These are phyloP conservation scores for Arachis monticola DNA, from an alignment of 331 rosid genomes.

Conservation along the genomic window DNA sequence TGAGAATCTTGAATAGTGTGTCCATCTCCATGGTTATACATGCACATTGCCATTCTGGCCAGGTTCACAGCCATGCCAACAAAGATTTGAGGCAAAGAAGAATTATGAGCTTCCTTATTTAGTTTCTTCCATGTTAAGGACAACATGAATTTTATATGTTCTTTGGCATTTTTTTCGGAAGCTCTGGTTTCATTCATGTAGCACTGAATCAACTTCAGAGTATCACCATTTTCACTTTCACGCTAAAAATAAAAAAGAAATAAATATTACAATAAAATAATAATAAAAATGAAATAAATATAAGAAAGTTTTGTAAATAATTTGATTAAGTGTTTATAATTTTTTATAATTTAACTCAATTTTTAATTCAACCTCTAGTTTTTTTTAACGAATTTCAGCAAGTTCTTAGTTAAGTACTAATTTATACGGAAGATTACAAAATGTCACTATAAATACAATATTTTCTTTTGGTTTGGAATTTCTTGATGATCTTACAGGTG, in stretches of 20 bases:
- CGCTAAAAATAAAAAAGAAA: not conserved
- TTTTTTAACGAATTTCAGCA: too few relatives aligned
- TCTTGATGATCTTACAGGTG: too few relatives aligned
- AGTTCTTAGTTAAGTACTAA: too few relatives aligned
- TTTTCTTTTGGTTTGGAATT: too few relatives aligned
- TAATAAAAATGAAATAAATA: too few relatives aligned
- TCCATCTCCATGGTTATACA: not conserved
- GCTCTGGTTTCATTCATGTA: not conserved
- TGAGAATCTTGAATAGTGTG: not conserved
- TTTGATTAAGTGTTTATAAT: too few relatives aligned
- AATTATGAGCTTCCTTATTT: not conserved
- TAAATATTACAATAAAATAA: too few relatives aligned
- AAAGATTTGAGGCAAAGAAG: not conserved
- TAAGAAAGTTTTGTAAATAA: not conserved
- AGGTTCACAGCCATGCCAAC: not conserved
- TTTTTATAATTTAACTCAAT: too few relatives aligned
- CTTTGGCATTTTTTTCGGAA: not conserved
- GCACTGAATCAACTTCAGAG: not conserved
- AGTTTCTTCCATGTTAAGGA: not conserved
- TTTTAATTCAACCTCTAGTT: too few relatives aligned
- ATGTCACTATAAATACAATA: too few relatives aligned
- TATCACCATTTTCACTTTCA: not conserved
- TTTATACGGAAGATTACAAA: too few relatives aligned
- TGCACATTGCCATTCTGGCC: not conserved
- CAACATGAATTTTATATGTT: not conserved